Evolutionary conservation across 2,329 filamentous ascomycete genomes (phyloP).

Genomic region (Fusarium anguioides): DNA sequence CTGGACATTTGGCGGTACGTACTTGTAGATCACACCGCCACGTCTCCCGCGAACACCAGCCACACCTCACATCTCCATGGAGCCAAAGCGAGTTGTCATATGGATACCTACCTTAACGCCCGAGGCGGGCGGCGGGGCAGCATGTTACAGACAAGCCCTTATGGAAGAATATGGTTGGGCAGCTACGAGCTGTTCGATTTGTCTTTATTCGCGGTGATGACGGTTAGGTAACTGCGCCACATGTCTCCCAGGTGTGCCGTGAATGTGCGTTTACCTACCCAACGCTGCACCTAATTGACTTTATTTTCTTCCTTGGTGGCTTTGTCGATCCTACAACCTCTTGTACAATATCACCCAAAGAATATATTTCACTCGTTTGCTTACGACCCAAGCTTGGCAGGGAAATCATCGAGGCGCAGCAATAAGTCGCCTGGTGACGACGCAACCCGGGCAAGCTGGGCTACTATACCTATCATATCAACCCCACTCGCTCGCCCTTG

Average conservation of each 20-base stretch:
- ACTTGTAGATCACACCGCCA: slow-evolving; percentile 22
- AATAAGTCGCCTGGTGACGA: slow-evolving; percentile 35
- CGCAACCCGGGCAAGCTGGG: slow-evolving; percentile 26
- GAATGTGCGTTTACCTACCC: slow-evolving; percentile 9
- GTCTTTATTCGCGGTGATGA: slow-evolving; percentile 4
- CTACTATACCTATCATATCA: slow-evolving; percentile 17
- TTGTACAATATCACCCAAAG: slow-evolving; percentile 6
- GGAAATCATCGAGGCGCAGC: slow-evolving; percentile 36
- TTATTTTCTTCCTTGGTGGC: neutral
- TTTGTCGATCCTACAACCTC: slow-evolving; percentile 10
- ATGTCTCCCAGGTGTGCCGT: slow-evolving; percentile 13
- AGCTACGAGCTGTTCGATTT: slow-evolving; percentile 1
- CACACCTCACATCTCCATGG: neutral
- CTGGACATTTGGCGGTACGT: slow-evolving; percentile 21
- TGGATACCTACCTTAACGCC: slow-evolving; percentile 4
- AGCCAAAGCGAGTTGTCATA: slow-evolving; percentile 1
- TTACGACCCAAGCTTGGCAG: slow-evolving; percentile 17
- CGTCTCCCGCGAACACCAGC: slow-evolving; percentile 16
- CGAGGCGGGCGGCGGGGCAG: slow-evolving; percentile 30
- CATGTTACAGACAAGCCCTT: neutral
- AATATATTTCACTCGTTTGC: slow-evolving; percentile 2
- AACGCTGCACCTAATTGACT: slow-evolving; percentile 3
- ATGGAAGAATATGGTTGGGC: slow-evolving; percentile 25
- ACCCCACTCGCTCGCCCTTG: slow-evolving; percentile 34
- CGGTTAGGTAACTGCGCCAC: slow-evolving; percentile 29